phyloP scores from a whole-genome alignment of 2,329 filamentous ascomycete species.

The Nemania serpens region DNA sequence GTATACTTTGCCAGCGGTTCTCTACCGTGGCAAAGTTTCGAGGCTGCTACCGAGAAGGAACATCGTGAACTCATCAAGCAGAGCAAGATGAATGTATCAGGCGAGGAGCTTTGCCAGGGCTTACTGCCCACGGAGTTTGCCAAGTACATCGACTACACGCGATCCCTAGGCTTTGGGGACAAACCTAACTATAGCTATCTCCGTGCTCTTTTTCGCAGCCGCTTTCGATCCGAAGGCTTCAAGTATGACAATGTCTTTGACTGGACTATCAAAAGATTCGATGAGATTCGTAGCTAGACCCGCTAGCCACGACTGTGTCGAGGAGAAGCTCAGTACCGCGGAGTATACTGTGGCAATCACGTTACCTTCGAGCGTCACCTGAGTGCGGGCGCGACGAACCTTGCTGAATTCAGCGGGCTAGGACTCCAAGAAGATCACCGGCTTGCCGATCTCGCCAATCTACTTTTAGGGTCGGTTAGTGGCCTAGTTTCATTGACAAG shows the following conservation, averaged over 20 bases:
- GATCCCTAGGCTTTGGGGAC: conserved; percentile 73
- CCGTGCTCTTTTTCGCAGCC: conserved; percentile 54
- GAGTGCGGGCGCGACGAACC: no score
- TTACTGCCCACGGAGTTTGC: conserved; percentile 73
- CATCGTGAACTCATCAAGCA: conserved; percentile 75
- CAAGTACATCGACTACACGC: conserved; percentile 76
- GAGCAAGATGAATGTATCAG: conserved; percentile 78
- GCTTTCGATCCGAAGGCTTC: conserved; percentile 74
- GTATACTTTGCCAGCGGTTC: conserved; percentile 77
- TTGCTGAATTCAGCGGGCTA: no score
- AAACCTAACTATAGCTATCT: conserved; percentile 80
- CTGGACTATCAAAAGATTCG: conserved; percentile 56
- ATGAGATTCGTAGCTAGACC: no score
- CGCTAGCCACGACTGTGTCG: no score
- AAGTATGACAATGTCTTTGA: conserved; percentile 79
- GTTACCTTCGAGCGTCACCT: no score
- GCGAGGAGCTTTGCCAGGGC: conserved; percentile 73
- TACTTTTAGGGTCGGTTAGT: no score
- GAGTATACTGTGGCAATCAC: no score
- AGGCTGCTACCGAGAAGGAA: conserved; percentile 75
- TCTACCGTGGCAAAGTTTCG: conserved; percentile 74
- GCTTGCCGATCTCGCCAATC: no score
- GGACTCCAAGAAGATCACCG: no score
- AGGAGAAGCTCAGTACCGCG: no score
- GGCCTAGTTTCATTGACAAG: no score